These are phyloP conservation scores for Arthrobotrys sinensis DNA, from an alignment of 2,329 filamentous ascomycete genomes.

Conservation along the genomic window DNA sequence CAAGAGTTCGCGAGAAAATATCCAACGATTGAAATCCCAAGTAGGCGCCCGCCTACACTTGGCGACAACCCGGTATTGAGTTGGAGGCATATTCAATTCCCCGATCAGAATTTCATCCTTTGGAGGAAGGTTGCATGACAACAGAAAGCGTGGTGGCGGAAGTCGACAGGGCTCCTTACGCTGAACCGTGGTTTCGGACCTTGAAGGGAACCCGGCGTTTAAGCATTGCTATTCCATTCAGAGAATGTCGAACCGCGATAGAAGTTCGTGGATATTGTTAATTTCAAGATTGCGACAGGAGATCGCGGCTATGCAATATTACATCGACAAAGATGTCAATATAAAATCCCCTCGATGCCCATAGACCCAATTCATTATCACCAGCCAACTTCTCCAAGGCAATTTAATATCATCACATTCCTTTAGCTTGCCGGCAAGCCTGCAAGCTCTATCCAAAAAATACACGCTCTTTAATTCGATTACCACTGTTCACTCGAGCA, in stretches of 20 bases:
- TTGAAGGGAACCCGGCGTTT: conserved; percentile 14
- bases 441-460: conserved; percentile 8
- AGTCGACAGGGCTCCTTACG: conserved; percentile 12
- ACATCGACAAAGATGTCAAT: not conserved
- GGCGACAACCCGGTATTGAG: not conserved
- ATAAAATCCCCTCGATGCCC: conserved; percentile 17
- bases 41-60: conserved; percentile 29
- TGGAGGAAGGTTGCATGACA: conserved; percentile 21
- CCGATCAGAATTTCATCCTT: conserved; percentile 3
- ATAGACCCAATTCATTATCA: conserved; percentile 8
- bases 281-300: conserved; percentile 26
- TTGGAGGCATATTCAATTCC: conserved; percentile 16
- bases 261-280: conserved; percentile 15
- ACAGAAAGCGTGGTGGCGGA: conserved; percentile 9
- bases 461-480: conserved; percentile 4
- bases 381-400: conserved; percentile 20
- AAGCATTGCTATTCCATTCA: conserved; percentile 6
- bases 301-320: conserved; percentile 24
- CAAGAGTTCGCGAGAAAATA: conserved; percentile 10
- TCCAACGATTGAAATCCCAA: conserved; percentile 16
- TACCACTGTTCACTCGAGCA: not conserved
- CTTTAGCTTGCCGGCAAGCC: conserved; percentile 20
- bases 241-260: conserved; percentile 36
- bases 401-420: conserved; percentile 15
- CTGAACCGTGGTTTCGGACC: conserved; percentile 34